phyloP scores from a whole-genome alignment of 352 stramenopile species.

The Pythium dissimile region DNA sequence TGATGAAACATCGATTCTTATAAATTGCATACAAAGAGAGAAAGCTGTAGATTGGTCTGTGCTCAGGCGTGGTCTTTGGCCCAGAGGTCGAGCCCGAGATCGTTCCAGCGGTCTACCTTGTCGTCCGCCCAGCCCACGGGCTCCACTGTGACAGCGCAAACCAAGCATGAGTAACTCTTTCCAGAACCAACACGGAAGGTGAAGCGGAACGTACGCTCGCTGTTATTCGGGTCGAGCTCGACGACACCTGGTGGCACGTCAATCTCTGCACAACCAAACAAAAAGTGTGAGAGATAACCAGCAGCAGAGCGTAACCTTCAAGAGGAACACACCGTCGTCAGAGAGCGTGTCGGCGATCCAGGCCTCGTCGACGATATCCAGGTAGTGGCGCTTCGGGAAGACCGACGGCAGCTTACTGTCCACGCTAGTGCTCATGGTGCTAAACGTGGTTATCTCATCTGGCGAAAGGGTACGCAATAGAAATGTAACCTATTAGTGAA shows the following conservation, averaged over 20 bases:
- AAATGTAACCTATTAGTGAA: too few relatives aligned
- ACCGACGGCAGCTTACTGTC: conserved; percentile 70
- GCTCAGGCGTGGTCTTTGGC: conserved; percentile 19
- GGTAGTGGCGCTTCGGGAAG: conserved; percentile 63
- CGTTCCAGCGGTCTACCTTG: conserved; percentile 77
- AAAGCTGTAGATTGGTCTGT: not conserved
- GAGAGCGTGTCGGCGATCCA: conserved; percentile 81
- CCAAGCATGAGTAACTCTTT: conserved; percentile 3
- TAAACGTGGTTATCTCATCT: too few relatives aligned
- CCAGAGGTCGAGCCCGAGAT: conserved; percentile 72
- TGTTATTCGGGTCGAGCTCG: conserved; percentile 54
- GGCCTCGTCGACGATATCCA: conserved; percentile 80
- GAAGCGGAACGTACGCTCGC: conserved; percentile 38
- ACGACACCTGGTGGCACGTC: conserved; percentile 47
- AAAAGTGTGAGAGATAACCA: not conserved
- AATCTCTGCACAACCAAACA: conserved; percentile 43
- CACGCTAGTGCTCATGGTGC: conserved; percentile 5
- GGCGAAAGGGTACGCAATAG: too few relatives aligned
- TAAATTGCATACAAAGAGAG: not conserved
- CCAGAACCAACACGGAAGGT: not conserved
- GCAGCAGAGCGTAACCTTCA: not conserved
- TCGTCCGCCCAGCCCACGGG: conserved; percentile 44
- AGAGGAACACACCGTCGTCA: conserved; percentile 51
- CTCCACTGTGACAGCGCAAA: conserved; percentile 32
- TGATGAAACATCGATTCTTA: not conserved